Evolutionary conservation across 192 early-diverging fungal species (phyloP).

Genomic region (Linnemannia hyalina): DNA sequence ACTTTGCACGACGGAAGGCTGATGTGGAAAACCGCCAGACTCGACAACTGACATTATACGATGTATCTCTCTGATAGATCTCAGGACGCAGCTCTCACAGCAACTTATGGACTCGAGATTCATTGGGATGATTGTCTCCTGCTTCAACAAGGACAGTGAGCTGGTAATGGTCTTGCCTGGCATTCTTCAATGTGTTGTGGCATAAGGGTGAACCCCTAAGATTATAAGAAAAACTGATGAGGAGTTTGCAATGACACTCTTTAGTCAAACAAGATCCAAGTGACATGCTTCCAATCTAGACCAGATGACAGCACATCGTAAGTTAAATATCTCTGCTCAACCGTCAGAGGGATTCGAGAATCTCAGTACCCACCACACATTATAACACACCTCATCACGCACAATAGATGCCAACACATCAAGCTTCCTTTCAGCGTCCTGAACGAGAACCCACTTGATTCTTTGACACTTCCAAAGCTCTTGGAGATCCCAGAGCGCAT

Average conservation of each 20-base stretch:
- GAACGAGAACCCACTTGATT: slow-evolving; percentile 49
- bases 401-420: slow-evolving; percentile 34
- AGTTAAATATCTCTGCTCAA: neutral
- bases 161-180: slow-evolving; percentile 32
- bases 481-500: slow-evolving; percentile 53
- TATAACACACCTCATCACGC: neutral
- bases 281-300: slow-evolving; percentile 62
- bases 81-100: slow-evolving; percentile 62
- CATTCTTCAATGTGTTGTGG: too few species aligned
- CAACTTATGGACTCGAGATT: slow-evolving; percentile 65
- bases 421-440: slow-evolving; percentile 51
- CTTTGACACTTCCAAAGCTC: slow-evolving; percentile 49
- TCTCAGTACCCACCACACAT: too few species aligned
- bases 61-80: slow-evolving; percentile 29
- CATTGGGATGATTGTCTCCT: slow-evolving; percentile 66
- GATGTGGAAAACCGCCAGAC: neutral
- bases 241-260: neutral
- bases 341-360: neutral
- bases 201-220: too few species aligned
- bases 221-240: too few species aligned
- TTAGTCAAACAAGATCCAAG: slow-evolving; percentile 58
- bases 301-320: slow-evolving; percentile 16
- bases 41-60: neutral
- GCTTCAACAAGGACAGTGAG: slow-evolving; percentile 60
- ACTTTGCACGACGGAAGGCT: neutral